Evolutionary conservation across 768 basidiomycete species (phyloP), one percentile per base, ranked within the genome.

Genomic region (Lactarius deliciosus): DNA sequence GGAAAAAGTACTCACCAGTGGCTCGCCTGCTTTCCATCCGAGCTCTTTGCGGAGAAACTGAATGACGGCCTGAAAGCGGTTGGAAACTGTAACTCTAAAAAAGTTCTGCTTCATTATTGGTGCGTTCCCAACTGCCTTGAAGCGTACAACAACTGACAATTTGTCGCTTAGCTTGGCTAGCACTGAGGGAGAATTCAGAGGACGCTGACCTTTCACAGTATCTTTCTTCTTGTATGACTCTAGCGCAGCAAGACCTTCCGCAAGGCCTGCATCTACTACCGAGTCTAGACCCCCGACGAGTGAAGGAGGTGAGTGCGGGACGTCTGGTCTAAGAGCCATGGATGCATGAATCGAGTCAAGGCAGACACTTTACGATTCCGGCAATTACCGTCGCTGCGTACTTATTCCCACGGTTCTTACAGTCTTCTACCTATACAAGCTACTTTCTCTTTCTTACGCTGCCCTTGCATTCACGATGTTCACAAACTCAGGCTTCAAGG

Each of bases 81-180:
- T 95, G 47, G 90, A 88, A 15, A 95, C 91, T 0, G 95, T 94
- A 73, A 98, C 96, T 82, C 96, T 96, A 86, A 94, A 98, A 72
- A 96, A 92, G 79, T 96, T 98, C 79, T 96, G 93, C 79, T 91
- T 96, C 96, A 99, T 97, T 73, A 99, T 95, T 0, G 96, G 96
- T 1, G 96, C 96, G 72, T 96, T 96, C 56, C 96, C 96, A 11
- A 97, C 92, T 2, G 96, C 95, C 76, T 96, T 96, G 85, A 99
- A 99, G 54, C 95, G 88, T 11, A 99, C 93, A 68, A 98, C 88
- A 60, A 98, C 96, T 98, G 75, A 30, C 41, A 36, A 45, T 6
- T 25, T 1, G 6, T 18, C 3, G 4, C 22, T 25, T 11, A 25
- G 43, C 18, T 32, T 16, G n/a, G n/a, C 30, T 32, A 16, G n/a